A percentile compares a stretch with the other conserved stretches of the same genome.
phyloP scores from a whole-genome alignment of 805 yeast genomes.

The Ogataea neopini region DNA sequence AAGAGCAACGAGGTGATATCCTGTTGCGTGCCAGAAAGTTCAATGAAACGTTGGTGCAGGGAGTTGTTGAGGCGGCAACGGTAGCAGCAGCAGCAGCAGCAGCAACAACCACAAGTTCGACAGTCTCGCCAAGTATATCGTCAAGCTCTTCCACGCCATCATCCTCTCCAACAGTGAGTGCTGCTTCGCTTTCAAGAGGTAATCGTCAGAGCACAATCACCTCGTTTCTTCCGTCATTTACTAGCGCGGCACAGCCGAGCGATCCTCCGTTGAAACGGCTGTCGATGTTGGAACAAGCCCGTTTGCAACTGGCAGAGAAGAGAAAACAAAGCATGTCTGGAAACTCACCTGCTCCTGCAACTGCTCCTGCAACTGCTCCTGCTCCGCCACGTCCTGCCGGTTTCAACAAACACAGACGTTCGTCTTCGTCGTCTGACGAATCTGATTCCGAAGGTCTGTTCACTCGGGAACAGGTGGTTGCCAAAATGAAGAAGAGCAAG shows the following conservation, averaged over 20 bases:
- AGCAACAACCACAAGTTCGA: too few relatives aligned
- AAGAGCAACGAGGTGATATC: conserved; percentile 64
- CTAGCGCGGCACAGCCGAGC: conserved; percentile 3
- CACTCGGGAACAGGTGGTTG: conserved; percentile 40
- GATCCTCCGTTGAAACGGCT: conserved; percentile 26
- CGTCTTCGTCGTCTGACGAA: conserved; percentile 22
- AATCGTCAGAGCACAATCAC: conserved; percentile 15
- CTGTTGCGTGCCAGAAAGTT: conserved; percentile 59
- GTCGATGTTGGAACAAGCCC: conserved; percentile 29
- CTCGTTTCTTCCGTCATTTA: conserved; percentile 9
- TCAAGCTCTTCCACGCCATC: neutral
- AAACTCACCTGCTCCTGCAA: neutral
- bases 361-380: neutral
- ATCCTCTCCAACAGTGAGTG: neutral
- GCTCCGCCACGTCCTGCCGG: conserved; percentile 55
- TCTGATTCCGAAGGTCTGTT: conserved; percentile 43
- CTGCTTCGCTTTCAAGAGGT: too few relatives aligned
- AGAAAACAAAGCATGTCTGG: conserved; percentile 13
- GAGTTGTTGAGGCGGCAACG: conserved; percentile 27
- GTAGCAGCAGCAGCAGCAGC: neutral
- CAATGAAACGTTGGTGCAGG: conserved; percentile 54
- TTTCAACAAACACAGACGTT: conserved; percentile 39
- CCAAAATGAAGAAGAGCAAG: conserved; percentile 29
- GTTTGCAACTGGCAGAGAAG: conserved; percentile 28
- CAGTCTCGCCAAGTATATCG: too few relatives aligned